Evolutionary conservation across 257 asterid species (phyloP), one percentile per base, ranked within the genome.

Genomic region (Buddleja alternifolia): DNA sequence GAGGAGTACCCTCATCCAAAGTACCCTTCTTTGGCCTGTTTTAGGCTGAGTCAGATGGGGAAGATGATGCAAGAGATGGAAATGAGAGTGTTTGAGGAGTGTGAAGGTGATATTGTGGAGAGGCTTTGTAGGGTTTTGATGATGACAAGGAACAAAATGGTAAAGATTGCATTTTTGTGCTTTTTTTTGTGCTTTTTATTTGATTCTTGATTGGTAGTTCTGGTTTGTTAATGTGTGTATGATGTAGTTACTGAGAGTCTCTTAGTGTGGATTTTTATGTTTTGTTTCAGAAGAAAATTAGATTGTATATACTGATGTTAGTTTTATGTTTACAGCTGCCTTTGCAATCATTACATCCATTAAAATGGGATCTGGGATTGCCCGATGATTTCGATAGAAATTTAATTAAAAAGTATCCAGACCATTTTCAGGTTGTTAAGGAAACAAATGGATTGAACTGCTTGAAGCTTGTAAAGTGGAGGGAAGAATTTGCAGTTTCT

Each of bases 341-440:
- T 23, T 61, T 90, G 71, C 85, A 78, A 50, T 77, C 90, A 10
- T 67, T 93, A 25, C 93, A 87, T 77, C 88, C 85, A 6, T 66
- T 93, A 68, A 93, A 90, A 80, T 90, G 97, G 97, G 99, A 93
- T 81, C 80, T 93, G 20, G 97, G 99, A 42, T 67, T 90, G 83
- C 97, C 97, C 0, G 90, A 87, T 60, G 93, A 93, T 76, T 90
- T 84, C 8, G 96, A 88, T 70, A 74, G 83, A 77, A 84, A 76
- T 37, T 65, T 93, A 32, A 74, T 84, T 1, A 85, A 47, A 48
- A 85, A 78, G 66, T 77, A 80, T 68, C 89, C 96, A 1, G 86
- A 88, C 63, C 85, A 85, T 64, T 87, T 93, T 70, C 79, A 69
- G 58, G 73, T 88, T 63, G 93, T 83, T 7, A 87, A 86, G 77